Base-by-base conservation (phyloP, 1,284 basidiomycete species). In the Boletus semigastroideus region DNA sequence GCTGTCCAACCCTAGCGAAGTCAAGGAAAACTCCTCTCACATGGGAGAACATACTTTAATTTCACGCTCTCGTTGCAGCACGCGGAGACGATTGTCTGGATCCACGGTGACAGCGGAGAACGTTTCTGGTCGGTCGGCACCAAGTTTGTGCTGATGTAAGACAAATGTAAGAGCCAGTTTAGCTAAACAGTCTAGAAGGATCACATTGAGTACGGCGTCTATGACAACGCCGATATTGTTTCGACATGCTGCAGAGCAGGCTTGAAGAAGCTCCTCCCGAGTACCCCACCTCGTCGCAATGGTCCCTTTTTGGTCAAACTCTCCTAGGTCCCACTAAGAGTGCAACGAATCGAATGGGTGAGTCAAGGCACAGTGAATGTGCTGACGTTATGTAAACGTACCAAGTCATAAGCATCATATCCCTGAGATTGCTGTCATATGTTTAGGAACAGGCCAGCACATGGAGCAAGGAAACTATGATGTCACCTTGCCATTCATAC, bases 281-380 rank as follows among this genome's bases (percentile, higher is more conserved):
- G 87, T 89, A 17, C 95, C 95, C 92, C 94, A 98, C 57, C 94
- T 83, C n/a, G 94, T 98, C 10, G 76, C 69, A 46, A 82, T 72
- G n/a, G 80, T 74, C 12, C 88, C 90, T 68, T 93, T 95, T 68
- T 92, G 89, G 47, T 92, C 73, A 60, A 97, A 98, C 74, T 98
- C 94, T 43, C 95, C 95, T 11, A 98, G 73, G 66, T 94, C 92
- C 89, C 90, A 94, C 81, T 92, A 53, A 25, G 16, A 20, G 45
- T 31, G 43, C 25, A 48, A 22, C 27, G 16, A 28, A 37, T 22
- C 42, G 36, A 36, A 36, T 13, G 27, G n/a, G 46, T 38, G 40
- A 50, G 41, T 14, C 13, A 3, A 27, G 7, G 46, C 27, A 1
- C 17, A 17, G 28, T 10, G 9, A n/a, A 42, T 22, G 39, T 19